Base-by-base conservation (phyloP, 202 grass and related monocot species). In the Panicum virgatum region DNA sequence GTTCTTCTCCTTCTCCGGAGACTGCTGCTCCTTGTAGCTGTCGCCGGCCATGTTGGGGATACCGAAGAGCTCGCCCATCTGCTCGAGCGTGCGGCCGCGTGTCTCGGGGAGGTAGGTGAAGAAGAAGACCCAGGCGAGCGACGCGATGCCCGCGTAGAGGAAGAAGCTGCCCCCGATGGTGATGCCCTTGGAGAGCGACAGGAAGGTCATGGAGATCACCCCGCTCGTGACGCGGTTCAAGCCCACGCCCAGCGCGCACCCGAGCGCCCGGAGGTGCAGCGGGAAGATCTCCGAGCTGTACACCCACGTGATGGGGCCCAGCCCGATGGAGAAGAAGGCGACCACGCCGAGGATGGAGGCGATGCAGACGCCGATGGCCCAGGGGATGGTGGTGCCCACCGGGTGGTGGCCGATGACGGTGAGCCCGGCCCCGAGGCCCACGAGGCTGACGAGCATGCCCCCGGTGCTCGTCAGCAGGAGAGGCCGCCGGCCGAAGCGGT, bases 221-320 rank as follows among this genome's bases (percentile, higher is more conserved):
- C 89, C 86, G 23, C 89, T 88, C 1, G 89, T 91, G 45, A 88
- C 82, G 39, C 89, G 89, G 86, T 91, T 91, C 38, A 91, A 3
- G 4, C 85, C 89, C 4, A 91, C 89, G 71, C 37, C 81, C 23
- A 91, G 77, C 32, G 85, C 40, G 52, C 77, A 65, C 11, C 89
- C 89, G 42, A 85, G 85, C 13, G 89, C 82, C 43, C 89, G 73
- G n/a, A 91, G 86, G 66, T 79, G 78, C 13, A 91, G 66, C 29
- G 89, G 89, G 38, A 91, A 74, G 71, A 74, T 74, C 71, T 74
- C 71, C 50, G 71, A 74, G 71, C 71, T 74, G 71, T 74, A 74
- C 60, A 91, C 89, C 85, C 89, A 88, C 12, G 89, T 76, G 83
- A 91, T 88, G n/a, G 89, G 89, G 13, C 89, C 89, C 6, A 91